A percentile compares a stretch with the other conserved stretches of the same genome.
These are phyloP conservation scores for Neonectria faginata DNA, from an alignment of 2,329 filamentous ascomycete genomes.

Conservation along the genomic window DNA sequence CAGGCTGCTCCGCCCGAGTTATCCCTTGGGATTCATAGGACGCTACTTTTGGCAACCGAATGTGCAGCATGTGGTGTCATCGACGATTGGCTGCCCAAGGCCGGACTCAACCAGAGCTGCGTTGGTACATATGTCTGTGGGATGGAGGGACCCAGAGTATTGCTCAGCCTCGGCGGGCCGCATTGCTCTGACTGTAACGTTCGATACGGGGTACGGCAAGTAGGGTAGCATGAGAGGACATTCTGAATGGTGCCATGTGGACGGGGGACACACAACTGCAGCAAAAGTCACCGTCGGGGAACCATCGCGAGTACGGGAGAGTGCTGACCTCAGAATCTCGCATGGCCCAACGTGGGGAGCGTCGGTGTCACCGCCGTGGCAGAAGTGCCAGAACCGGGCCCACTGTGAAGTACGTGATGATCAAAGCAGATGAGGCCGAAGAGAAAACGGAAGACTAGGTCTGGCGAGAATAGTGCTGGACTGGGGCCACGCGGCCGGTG, in stretches of 20 bases:
- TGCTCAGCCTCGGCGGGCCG: constrained; percentile 25
- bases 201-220: constrained; percentile 11
- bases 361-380: constrained; percentile 23
- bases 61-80: constrained; percentile 29
- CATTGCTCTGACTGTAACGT: constrained; percentile 13
- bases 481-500: constrained; percentile 9
- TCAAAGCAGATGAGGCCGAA: constrained; percentile 13
- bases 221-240: constrained; percentile 3
- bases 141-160: constrained; percentile 13
- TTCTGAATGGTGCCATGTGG: constrained; percentile 22
- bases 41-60: constrained; percentile 33
- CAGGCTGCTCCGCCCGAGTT: constrained; percentile 28
- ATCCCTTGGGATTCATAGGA: constrained; percentile 10
- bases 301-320: constrained; percentile 26
- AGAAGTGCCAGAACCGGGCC: background rate
- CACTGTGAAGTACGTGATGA: constrained; percentile 22
- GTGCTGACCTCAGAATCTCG: constrained; percentile 35
- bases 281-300: constrained; percentile 18
- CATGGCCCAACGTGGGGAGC: constrained; percentile 11
- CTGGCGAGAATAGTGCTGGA: constrained; percentile 6
- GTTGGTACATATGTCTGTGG: constrained; percentile 23
- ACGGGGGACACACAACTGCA: background rate
- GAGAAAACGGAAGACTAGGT: constrained; percentile 1
- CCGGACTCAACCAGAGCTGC: constrained; percentile 17
- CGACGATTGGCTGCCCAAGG: constrained; percentile 26